Evolutionary conservation across 2,329 filamentous ascomycete genomes (phyloP), one percentile per base, ranked within the genome.

Genomic region (Cryphonectria nitschkei): DNA sequence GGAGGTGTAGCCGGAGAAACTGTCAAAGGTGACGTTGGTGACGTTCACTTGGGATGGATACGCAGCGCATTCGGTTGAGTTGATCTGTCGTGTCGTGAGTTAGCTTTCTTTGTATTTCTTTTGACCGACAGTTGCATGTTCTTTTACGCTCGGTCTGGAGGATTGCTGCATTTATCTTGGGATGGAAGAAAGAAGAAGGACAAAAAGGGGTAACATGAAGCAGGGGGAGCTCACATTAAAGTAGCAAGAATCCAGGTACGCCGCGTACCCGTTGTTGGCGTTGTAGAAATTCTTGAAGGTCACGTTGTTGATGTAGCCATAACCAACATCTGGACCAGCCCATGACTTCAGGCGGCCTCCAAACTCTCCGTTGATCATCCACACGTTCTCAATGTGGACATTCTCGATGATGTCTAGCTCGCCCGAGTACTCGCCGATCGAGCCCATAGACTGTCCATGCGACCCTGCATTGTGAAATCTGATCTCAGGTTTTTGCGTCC

Each of bases 161-260:
- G 54, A 37, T 29, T 26, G 37, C 29, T 29, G 62, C 14, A 32
- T 52, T 61, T 22, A 14, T 41, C 39, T 26, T 13, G 37, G 8
- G 37, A 37, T 3, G 34, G 34, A 4, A 6, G 34, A 34, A 34
- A 34, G 34, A 34, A 34, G 34, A 6, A 6, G 34, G 6, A 34
- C 34, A 34, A 13, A 9, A 37, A 56, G 8, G 43, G 46, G 32
- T 26, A 26, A 37, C 6, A 39, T 19, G 8, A 0, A n/a, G 11
- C 1, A 26, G 50, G 19, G 19, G 16, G 50, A 14, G 73, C 80
- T 83, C 73, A 88, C 81, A 72, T 89, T 85, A 78, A 90, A 90
- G 78, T 90, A 90, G 79, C 88, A 90, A 39, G 88, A 87, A 75
- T 90, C 88, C 9, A 90, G 79, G 50, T 88, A 86, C 32, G 89